Conservation (phyloP, 495 filamentous ascomycete genomes). For the Tuber brumale region DNA sequence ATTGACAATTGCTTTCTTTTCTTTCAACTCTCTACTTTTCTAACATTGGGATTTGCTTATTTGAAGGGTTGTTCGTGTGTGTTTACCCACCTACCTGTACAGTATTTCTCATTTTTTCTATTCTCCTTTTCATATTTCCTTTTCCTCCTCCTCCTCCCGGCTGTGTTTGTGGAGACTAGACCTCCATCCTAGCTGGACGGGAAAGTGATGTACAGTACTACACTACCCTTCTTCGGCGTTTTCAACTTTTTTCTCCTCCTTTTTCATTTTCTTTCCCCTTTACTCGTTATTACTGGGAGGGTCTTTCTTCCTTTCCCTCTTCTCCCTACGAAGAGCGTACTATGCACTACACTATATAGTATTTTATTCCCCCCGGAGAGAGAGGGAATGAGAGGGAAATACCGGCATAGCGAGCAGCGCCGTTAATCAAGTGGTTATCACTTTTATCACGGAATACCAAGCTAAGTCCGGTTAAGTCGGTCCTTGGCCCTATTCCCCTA, state of each 20-base stretch:
- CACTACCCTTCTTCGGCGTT: background rate
- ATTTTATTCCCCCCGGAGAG: background rate
- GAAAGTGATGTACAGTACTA: background rate
- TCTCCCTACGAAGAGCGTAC: background rate
- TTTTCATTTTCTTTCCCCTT: background rate
- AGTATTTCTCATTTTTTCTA: background rate
- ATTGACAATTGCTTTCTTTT: slow-evolving; percentile 4
- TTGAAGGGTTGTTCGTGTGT: background rate
- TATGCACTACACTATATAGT: background rate
- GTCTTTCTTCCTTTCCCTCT: background rate
- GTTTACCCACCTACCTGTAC: background rate
- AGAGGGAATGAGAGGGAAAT: background rate
- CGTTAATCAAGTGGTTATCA: background rate
- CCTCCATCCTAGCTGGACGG: background rate
- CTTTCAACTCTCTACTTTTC: background rate
- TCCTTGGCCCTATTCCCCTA: background rate
- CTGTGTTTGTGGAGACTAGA: background rate
- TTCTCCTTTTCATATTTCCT: background rate
- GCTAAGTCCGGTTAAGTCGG: background rate
- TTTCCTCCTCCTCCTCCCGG: background rate
- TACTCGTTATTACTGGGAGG: background rate
- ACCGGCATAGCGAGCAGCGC: background rate
- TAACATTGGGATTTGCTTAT: background rate
- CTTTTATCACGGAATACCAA: background rate
- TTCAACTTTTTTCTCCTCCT: background rate